Base-by-base conservation (phyloP, 805 yeast genomes). In the Martiniozyma abietophila region DNA sequence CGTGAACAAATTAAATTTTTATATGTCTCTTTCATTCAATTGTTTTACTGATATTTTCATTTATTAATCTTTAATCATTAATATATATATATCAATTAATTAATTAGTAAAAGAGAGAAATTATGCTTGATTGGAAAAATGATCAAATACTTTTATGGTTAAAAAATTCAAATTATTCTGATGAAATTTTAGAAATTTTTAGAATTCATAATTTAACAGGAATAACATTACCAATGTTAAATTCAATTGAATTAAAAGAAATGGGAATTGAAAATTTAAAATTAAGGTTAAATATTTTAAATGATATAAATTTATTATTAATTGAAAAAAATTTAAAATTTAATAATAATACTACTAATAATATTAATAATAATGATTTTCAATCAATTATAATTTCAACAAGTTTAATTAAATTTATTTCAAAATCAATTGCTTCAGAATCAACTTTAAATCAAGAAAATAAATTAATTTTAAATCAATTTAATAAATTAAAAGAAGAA, bases 241-340 rank as follows among this genome's bases (percentile, higher is more conserved):
- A 74, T 21, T 71, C 81, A 9, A 73, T 69, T 7, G 92, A 85
- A 50, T 69, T 88, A 28, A 62, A 65, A 40, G 95, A 86, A 34
- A 59, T 89, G 49, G 94, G 88, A 2, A 66, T 81, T 1, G 36
- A 41, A 5, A 59, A 64, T 22, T 51, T 80, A 21, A 67, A 69
- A 20, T 67, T 70, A 14, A 64, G 95, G 18, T 61, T 88, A 4
- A 52, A 55, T 25, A 58, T 86, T 27, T 74, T 83, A 51, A 64
- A 68, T 32, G 68, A 73, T 19, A 69, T 85, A 25, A 69, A 74
- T 45, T 71, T 65, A 25, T 58, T 84, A 27, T 54, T 71, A 11
- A 45, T 58, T 9, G 51, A 56, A 6, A 67, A 62, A 35, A 39
- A 38, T 25, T 11, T 19, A 9, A 35, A 37, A n/a, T 14, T 37